These are phyloP conservation scores for Hemisphaericaspora xylofermentans DNA, from an alignment of 1,139 yeast genomes.

Conservation along the genomic window DNA sequence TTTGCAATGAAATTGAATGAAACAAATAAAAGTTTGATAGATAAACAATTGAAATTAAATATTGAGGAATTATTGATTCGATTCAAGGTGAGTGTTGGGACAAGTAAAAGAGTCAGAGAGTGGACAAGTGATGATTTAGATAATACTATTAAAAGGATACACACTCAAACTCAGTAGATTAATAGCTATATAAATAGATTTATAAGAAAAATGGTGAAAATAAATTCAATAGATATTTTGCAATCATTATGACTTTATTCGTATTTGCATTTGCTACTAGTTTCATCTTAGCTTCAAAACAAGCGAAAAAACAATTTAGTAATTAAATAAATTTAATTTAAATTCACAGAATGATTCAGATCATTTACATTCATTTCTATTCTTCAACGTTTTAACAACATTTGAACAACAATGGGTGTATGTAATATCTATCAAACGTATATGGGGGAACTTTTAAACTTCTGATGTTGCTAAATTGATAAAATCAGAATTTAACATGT, in stretches of 20 bases:
- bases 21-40: constrained; percentile 18
- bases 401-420: constrained; percentile 11
- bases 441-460: not conserved
- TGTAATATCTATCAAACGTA: constrained; percentile 1
- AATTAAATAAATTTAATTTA: no score
- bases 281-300: no score
- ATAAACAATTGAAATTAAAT: constrained; percentile 41
- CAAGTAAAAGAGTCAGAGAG: constrained; percentile 55
- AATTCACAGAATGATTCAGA: no score
- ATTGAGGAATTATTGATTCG: constrained; percentile 48
- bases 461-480: no score
- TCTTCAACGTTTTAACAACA: constrained; percentile 2
- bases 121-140: constrained; percentile 59
- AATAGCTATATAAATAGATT: not conserved
- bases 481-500: no score
- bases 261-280: no score
- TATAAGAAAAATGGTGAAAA: not conserved
- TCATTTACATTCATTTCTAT: not conserved
- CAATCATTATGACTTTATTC: no score
- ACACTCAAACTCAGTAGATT: constrained; percentile 11
- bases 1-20: constrained; percentile 19
- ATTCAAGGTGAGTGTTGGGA: constrained; percentile 38
- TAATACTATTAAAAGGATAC: constrained; percentile 44
- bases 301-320: no score
- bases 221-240: not conserved